Evolutionary conservation across 495 filamentous ascomycete genomes (phyloP).

Genomic region (Podospora pseudoanserina): DNA sequence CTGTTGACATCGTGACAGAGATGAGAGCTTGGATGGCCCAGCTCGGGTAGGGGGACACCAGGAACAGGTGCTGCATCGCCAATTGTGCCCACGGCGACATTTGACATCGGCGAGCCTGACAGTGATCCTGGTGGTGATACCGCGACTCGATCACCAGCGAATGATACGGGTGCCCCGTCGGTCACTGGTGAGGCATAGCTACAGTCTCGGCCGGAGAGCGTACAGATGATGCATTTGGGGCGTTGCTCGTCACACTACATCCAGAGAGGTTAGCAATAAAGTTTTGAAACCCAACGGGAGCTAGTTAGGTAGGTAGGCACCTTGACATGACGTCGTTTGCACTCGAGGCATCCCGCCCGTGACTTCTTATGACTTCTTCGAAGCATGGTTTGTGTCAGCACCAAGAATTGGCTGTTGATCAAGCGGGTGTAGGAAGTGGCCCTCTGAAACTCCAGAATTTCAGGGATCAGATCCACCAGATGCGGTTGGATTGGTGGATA

Average conservation of each 20-base stretch:
- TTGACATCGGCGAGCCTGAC: neutral
- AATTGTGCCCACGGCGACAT: neutral
- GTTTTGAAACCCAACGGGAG: neutral
- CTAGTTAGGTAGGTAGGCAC: slow-evolving; percentile 9
- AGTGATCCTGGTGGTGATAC: slow-evolving; percentile 3
- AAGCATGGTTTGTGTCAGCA: slow-evolving; percentile 24
- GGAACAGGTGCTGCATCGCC: slow-evolving; percentile 15
- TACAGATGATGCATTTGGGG: slow-evolving; percentile 35
- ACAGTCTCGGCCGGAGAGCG: slow-evolving; percentile 33
- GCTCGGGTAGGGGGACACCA: slow-evolving; percentile 19
- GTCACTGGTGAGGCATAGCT: slow-evolving; percentile 22
- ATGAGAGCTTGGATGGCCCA: slow-evolving; percentile 12
- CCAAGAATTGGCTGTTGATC: neutral
- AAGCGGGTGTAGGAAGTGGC: neutral
- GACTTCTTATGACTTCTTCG: slow-evolving; percentile 42
- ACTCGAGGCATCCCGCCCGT: slow-evolving; percentile 35
- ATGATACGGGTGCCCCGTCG: neutral
- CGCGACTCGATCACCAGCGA: neutral
- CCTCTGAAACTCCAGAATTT: neutral
- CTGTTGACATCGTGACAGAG: slow-evolving; percentile 30
- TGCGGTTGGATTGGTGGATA: neutral
- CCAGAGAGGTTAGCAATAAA: neutral
- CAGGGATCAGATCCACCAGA: neutral
- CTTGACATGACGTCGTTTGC: slow-evolving; percentile 42
- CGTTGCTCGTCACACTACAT: slow-evolving; percentile 36